Conservation (phyloP, 495 filamentous ascomycete species). For the Xylaria flabelliformis region DNA sequence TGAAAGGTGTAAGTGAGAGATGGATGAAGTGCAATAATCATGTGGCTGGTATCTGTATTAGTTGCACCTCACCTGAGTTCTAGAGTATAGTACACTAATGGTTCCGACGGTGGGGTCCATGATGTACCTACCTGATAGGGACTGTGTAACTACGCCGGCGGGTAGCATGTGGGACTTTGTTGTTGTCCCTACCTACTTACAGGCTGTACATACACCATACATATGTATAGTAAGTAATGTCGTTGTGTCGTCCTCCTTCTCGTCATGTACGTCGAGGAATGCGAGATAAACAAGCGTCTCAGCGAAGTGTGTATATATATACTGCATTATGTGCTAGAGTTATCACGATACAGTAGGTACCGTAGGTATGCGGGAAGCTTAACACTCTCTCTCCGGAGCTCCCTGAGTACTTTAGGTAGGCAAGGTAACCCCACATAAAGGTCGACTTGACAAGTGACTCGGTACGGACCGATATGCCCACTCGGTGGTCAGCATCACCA, state of each 20-base stretch:
- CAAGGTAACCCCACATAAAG: slow-evolving; percentile 20
- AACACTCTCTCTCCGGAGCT: neutral
- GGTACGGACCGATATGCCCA: slow-evolving; percentile 19
- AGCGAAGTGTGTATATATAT: neutral
- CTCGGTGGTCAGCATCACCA: neutral
- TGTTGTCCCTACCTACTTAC: neutral
- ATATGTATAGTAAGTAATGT: neutral
- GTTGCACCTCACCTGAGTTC: neutral
- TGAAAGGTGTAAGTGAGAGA: neutral
- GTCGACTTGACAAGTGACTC: slow-evolving; percentile 17
- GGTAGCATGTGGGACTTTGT: neutral
- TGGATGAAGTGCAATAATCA: neutral
- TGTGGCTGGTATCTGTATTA: slow-evolving; percentile 1
- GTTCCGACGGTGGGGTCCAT: slow-evolving; percentile 35
- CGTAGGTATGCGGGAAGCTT: neutral
- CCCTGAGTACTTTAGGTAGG: slow-evolving; percentile 7
- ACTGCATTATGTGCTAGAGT: neutral
- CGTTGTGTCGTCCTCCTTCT: neutral
- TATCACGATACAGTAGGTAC: neutral
- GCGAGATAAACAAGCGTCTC: neutral
- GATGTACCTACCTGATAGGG: slow-evolving; percentile 4
- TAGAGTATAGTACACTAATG: neutral
- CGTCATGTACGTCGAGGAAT: neutral
- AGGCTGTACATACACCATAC: neutral
- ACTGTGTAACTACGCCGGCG: neutral